These are phyloP conservation scores for Euphrasia confusa DNA, from an alignment of 257 asterid species.

Conservation along the genomic window DNA sequence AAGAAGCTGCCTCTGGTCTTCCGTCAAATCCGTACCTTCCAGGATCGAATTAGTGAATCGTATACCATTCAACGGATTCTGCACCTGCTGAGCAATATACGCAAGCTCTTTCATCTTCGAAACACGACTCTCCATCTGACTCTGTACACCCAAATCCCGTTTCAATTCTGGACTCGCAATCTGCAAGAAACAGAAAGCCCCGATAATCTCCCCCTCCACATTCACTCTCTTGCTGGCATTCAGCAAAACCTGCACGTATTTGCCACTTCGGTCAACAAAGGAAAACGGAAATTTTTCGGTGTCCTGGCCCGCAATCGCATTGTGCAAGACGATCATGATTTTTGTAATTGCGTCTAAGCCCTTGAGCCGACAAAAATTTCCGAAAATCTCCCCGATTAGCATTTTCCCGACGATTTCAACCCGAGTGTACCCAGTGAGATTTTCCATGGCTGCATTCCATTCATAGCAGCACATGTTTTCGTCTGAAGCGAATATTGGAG, in stretches of 20 bases:
- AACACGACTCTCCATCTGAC: slow-evolving; percentile 47
- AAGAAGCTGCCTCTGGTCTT: slow-evolving; percentile 70
- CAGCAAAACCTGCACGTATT: slow-evolving; percentile 57
- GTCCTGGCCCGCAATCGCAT: slow-evolving; percentile 75
- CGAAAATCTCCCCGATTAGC: slow-evolving; percentile 80
- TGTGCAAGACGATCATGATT: slow-evolving; percentile 70
- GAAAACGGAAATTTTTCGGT: slow-evolving; percentile 64
- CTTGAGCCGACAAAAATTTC: slow-evolving; percentile 66
- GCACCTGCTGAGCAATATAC: slow-evolving; percentile 31
- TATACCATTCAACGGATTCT: slow-evolving; percentile 58
- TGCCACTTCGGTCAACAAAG: slow-evolving; percentile 59
- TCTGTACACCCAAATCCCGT: slow-evolving; percentile 47
- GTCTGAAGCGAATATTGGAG: slow-evolving; percentile 85
- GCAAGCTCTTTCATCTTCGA: slow-evolving; percentile 62
- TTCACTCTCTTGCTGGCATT: slow-evolving; percentile 69
- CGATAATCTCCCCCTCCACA: slow-evolving; percentile 52
- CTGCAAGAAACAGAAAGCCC: slow-evolving; percentile 83
- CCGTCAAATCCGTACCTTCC: slow-evolving; percentile 55
- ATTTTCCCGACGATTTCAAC: slow-evolving; percentile 57
- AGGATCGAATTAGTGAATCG: slow-evolving; percentile 64
- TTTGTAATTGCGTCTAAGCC: slow-evolving; percentile 66
- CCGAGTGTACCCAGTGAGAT: slow-evolving; percentile 71
- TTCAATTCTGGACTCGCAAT: slow-evolving; percentile 64
- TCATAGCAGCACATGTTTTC: slow-evolving; percentile 73
- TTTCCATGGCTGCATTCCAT: slow-evolving; percentile 87